Evolutionary conservation across 192 early-diverging fungal genomes (phyloP).

Genomic region (Phlyctochytrium bullatum): DNA sequence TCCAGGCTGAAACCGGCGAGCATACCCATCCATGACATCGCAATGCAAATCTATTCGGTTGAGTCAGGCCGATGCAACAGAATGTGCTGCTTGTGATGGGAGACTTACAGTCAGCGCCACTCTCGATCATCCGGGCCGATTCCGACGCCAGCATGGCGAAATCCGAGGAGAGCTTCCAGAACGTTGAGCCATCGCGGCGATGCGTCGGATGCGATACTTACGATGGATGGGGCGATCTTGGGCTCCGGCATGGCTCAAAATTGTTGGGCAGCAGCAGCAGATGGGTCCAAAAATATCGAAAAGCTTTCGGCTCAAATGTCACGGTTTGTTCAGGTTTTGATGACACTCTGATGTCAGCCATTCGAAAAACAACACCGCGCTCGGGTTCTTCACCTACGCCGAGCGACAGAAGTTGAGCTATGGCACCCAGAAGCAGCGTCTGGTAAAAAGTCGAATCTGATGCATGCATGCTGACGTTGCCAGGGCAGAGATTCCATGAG

Average conservation of each 20-base stretch:
- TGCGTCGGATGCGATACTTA: no score
- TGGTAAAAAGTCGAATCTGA: conserved; percentile 12
- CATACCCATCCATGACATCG: conserved; percentile 93
- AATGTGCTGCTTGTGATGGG: conserved; percentile 48
- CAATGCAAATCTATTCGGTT: conserved; percentile 39
- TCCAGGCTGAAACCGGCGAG: background rate
- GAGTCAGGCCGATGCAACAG: background rate
- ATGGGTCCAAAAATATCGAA: no score
- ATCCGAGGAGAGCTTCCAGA: conserved; percentile 85
- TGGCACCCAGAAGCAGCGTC: conserved; percentile 69
- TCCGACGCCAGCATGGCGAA: conserved; percentile 83
- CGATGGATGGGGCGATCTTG: conserved; percentile 91
- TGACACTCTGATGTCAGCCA: no score
- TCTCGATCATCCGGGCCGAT: conserved; percentile 80
- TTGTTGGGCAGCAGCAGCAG: no score
- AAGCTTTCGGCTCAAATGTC: no score
- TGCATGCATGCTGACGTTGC: conserved; percentile 12
- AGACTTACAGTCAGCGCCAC: conserved; percentile 94
- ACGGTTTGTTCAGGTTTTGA: no score
- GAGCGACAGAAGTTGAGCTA: conserved; percentile 84
- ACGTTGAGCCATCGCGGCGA: no score
- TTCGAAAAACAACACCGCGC: conserved; percentile 91
- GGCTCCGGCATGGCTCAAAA: no score
- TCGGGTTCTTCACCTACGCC: conserved; percentile 87
- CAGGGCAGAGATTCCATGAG: conserved; percentile 76